Evolutionary conservation across 768 basidiomycete genomes (phyloP), one percentile per base, ranked within the genome.

Genomic region (Russula ochroleuca): DNA sequence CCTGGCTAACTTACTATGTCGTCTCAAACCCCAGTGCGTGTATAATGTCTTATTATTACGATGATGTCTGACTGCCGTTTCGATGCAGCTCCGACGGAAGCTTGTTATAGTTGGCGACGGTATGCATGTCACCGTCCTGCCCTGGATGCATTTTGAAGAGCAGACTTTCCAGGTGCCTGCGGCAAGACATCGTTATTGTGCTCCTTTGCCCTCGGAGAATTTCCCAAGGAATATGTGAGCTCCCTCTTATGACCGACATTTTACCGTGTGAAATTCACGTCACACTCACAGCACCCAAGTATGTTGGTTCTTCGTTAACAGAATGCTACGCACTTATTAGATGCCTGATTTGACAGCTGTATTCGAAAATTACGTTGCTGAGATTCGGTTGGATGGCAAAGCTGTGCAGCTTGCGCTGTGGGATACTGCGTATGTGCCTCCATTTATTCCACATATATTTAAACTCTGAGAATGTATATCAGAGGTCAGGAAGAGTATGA

Each of bases 401-500:
- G 92, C 95, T 41, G 93, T 99, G 19, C 95, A 98, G 75, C 77
- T 98, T 63, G 96, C 97, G 47, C 77, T 98, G 49, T 98, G 97
- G 97, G 97, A 99, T 82, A 98, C 97, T 59, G 97, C 97, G 95
- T 97, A 74, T 76, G 92, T 87, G 23, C 14, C 63, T 35, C 50
- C 52, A 50, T 57, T 54, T 59, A 43, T 62, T 61, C 53, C 52
- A 60, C 43, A 23, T 25, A 40, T 51, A 33, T 17, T 10, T 35
- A 14, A 10, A 41, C 11, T 11, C 57, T 63, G 57, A 58, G 64
- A 35, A 57, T 63, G 65, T 66, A 66, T 69, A 59, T 62, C 72
- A 97, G 95, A 71, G 95, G 96, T 51, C 95, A 98, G 79, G 96
- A 99, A 79, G 96, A 97, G 78, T 98, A 99, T 75, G 96, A 98